phyloP scores from a whole-genome alignment of 1,284 basidiomycete genomes.

The Afroboletus lepidellus region DNA sequence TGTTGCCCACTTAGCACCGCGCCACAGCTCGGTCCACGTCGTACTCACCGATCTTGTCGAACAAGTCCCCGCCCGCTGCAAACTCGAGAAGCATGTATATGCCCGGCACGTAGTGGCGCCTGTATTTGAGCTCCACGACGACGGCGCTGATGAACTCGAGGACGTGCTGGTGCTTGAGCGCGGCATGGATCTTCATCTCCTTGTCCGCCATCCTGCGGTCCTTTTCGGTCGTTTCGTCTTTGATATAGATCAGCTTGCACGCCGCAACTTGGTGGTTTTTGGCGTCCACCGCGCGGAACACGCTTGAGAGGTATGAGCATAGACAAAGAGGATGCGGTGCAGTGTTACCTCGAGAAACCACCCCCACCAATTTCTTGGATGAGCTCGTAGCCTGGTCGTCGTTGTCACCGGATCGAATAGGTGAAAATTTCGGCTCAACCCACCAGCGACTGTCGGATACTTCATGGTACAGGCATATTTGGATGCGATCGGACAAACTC shows the following conservation, averaged over 20 bases:
- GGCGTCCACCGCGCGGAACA: slow-evolving; percentile 78
- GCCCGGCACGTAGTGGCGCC: slow-evolving; percentile 64
- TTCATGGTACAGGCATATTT: slow-evolving; percentile 26
- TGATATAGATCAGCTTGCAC: slow-evolving; percentile 79
- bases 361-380: slow-evolving; percentile 80
- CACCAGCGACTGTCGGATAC: slow-evolving; percentile 31
- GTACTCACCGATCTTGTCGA: slow-evolving; percentile 91
- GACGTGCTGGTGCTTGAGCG: slow-evolving; percentile 80
- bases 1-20: slow-evolving; percentile 3
- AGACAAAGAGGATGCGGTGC: slow-evolving; percentile 1
- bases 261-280: slow-evolving; percentile 70
- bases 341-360: slow-evolving; percentile 74
- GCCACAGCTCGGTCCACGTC: neutral
- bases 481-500: neutral
- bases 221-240: slow-evolving; percentile 53
- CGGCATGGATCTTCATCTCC: slow-evolving; percentile 89
- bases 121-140: slow-evolving; percentile 68
- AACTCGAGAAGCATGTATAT: slow-evolving; percentile 93
- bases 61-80: slow-evolving; percentile 92
- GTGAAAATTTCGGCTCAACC: neutral
- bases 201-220: slow-evolving; percentile 85
- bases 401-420: neutral
- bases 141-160: slow-evolving; percentile 83
- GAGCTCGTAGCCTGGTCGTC: slow-evolving; percentile 60
- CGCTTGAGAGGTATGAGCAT: slow-evolving; percentile 44